Base-by-base conservation (phyloP, 768 basidiomycete genomes). In the Cystofilobasidium bisporidii region DNA sequence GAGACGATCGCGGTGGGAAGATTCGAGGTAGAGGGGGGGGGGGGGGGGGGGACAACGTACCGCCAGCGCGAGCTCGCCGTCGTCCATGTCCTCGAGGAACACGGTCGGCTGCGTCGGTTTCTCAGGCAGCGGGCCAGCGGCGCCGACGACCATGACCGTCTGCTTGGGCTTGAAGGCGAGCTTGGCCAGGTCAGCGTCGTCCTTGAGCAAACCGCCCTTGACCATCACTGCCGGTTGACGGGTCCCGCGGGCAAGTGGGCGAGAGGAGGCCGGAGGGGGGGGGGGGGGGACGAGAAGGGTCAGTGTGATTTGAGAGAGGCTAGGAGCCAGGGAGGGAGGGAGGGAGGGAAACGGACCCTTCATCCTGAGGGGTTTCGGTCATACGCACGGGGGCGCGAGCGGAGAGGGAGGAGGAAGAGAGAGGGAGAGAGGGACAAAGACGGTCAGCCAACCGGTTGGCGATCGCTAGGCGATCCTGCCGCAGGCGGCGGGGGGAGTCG, bases 41-140 rank as follows among this genome's bases (percentile, higher is more conserved):
- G n/a, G n/a, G n/a, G n/a, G n/a, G n/a, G n/a, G n/a, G n/a, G n/a
- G n/a, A n/a, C n/a, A 12, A 75, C 84, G 74, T 74, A 92, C 90
- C 67, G 85, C 87, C 78, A 87, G 81, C 63, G 91, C 91, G 33
- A 93, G 79, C 71, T 87, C 83, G 9, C 81, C 77, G 67, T 93
- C 89, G 57, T 86, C 84, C 88, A 96, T 87, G 79, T 97, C 94
- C 86, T 96, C 91, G 15, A 96, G 78, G 77, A 97, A 97, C 38
- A 88, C 84, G 38, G 85, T 79, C 0, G 86, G 86, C 57, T 87
- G 84, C 45, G 83, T 78, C 17, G 96, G 96, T 0, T 91, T 85
- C 75, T 89, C 87, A 14, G 93, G 94, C 0, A 97, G 82, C 70
- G 92, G 90, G 10, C 89, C 92, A 2, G 93, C 89, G 3, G 91